These are phyloP conservation scores for Nemania bipapillata DNA, from an alignment of 2,329 filamentous ascomycete species.

Conservation along the genomic window DNA sequence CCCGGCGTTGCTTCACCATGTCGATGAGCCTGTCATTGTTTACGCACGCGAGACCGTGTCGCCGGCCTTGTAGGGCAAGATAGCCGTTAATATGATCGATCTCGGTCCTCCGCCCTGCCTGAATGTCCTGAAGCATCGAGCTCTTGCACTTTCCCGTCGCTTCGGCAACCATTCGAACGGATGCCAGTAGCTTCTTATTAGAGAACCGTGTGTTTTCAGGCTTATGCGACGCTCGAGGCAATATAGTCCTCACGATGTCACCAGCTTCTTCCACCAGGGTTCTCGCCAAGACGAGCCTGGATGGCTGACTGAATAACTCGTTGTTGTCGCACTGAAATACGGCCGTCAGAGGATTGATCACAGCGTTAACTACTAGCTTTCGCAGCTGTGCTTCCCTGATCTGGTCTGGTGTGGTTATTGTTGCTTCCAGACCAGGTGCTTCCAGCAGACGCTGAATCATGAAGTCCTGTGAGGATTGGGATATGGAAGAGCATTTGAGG, in stretches of 20 bases:
- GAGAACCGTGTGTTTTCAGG: background rate
- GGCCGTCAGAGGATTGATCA: constrained; percentile 85
- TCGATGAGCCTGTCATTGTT: constrained; percentile 15
- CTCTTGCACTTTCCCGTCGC: constrained; percentile 11
- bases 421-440: constrained; percentile 8
- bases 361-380: constrained; percentile 82
- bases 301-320: constrained; percentile 63
- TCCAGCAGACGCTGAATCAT: constrained; percentile 22
- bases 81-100: constrained; percentile 27
- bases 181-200: constrained; percentile 8
- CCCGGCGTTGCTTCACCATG: constrained; percentile 16
- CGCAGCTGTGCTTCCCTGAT: constrained; percentile 70
- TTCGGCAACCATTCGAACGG: constrained; percentile 1
- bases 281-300: constrained; percentile 3
- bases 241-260: constrained; percentile 17
- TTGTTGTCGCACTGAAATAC: constrained; percentile 82
- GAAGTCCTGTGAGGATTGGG: background rate
- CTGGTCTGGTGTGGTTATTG: constrained; percentile 10
- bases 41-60: constrained; percentile 4
- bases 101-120: constrained; percentile 17
- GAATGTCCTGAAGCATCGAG: constrained; percentile 22
- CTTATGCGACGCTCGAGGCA: background rate
- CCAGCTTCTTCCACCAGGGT: constrained; percentile 10
- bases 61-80: constrained; percentile 19
- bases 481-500: background rate